These are phyloP conservation scores for Podaxis sp. DNA, from an alignment of 768 basidiomycete species.

Conservation along the genomic window DNA sequence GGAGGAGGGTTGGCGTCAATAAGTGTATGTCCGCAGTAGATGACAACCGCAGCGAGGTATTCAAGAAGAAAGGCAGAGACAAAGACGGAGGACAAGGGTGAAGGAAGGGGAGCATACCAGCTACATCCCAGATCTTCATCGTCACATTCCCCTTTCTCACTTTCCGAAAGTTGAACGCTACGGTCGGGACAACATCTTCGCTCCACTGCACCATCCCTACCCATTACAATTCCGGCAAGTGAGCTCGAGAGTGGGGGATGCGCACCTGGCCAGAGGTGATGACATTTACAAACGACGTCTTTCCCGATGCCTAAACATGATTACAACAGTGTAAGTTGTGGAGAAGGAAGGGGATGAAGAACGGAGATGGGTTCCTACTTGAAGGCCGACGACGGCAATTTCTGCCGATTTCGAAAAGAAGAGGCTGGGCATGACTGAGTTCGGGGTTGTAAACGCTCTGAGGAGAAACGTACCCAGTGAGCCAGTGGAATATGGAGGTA, in stretches of 20 bases:
- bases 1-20: neutral
- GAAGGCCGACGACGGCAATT: conserved; percentile 88
- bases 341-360: neutral
- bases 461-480: conserved; percentile 35
- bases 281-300: conserved; percentile 93
- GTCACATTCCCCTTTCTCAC: conserved; percentile 89
- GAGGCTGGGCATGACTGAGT: conserved; percentile 40
- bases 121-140: conserved; percentile 94
- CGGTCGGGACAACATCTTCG: conserved; percentile 95
- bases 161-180: conserved; percentile 90
- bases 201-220: conserved; percentile 65
- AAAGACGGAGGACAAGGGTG: neutral
- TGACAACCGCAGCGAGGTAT: neutral
- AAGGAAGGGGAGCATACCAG: conserved; percentile 51
- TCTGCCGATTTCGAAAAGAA: conserved; percentile 90
- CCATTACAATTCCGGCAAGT: neutral
- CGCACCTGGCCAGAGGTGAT: conserved; percentile 80
- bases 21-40: neutral
- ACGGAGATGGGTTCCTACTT: conserved; percentile 43
- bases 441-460: neutral
- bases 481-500: conserved; percentile 44
- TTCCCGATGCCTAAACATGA: conserved; percentile 76
- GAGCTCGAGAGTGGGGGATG: neutral
- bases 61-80: neutral
- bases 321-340: neutral